These are phyloP conservation scores for Fusarium temperatum DNA, from an alignment of 2,329 filamentous ascomycete species.

Conservation along the genomic window DNA sequence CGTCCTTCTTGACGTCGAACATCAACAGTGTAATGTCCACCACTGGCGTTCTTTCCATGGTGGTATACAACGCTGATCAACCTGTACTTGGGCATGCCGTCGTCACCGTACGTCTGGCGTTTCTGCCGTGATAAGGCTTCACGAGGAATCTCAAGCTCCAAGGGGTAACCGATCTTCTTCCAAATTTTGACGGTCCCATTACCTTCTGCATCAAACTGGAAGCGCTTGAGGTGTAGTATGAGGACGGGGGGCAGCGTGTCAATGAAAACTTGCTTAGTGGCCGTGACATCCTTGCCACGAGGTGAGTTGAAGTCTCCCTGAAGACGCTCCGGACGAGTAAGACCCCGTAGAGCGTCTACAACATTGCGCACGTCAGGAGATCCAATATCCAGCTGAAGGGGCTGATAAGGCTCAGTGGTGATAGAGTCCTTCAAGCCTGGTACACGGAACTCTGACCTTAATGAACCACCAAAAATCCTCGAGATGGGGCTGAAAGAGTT, in stretches of 20 bases:
- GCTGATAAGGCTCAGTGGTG: constrained; percentile 92
- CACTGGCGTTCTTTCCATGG: constrained; percentile 95
- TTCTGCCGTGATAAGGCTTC: constrained; percentile 85
- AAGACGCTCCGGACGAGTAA: constrained; percentile 85
- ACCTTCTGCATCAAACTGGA: constrained; percentile 89
- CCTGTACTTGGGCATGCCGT: constrained; percentile 81
- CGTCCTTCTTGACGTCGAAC: constrained; percentile 91
- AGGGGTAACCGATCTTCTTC: constrained; percentile 96
- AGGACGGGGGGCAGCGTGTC: constrained; percentile 90
- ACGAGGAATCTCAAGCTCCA: constrained; percentile 92
- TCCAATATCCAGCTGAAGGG: constrained; percentile 93
- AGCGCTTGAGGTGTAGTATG: constrained; percentile 95
- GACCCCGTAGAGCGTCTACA: constrained; percentile 83
- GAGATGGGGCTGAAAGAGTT: constrained; percentile 83
- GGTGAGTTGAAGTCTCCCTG: constrained; percentile 85
- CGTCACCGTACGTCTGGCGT: constrained; percentile 69
- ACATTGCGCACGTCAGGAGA: constrained; percentile 89
- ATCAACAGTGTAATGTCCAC: constrained; percentile 98
- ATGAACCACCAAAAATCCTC: constrained; percentile 91
- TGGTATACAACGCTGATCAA: constrained; percentile 95
- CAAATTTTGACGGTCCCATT: constrained; percentile 92
- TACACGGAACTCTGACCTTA: constrained; percentile 88
- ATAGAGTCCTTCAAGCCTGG: constrained; percentile 90
- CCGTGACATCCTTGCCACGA: constrained; percentile 77
- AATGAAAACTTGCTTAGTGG: constrained; percentile 95